Base-by-base conservation (phyloP, 116 monocot genomes). In the Papilionanthe hybrid region DNA sequence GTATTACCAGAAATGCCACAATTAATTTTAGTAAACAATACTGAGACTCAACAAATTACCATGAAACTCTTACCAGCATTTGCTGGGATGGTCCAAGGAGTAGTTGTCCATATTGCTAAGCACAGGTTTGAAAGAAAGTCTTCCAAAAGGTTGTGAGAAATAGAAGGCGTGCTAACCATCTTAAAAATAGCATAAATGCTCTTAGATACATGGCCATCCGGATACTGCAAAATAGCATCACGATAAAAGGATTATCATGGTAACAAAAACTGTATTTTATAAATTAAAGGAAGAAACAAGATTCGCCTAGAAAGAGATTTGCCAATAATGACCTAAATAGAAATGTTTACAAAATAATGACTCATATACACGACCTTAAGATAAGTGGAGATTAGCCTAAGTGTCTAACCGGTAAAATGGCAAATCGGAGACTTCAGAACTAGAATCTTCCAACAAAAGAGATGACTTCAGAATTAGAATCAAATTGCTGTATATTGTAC, bases 31-130 rank as follows among this genome's bases (percentile, higher is more conserved):
- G 23, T 9, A 63, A 63, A 63, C 53, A 25, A 65, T 15, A 37
- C 2, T 69, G 10, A 69, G 69, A 1, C 2, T 69, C 69, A 69
- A 69, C 4, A 69, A 69, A 69, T 56, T 71, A 73, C 22, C 44
- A 73, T 73, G 25, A 69, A 72, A n/a, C 9, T n/a, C 77, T 91
- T 82, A 99, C 99, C 99, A 78, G 94, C 95, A 95, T 99, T 99
- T 78, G 95, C 99, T 58, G 99, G 99, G 41, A 99, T 99, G 48
- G 99, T 99, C 99, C 99, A 99, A 29, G 99, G 95, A 60, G 99
- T 99, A 75, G 95, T 95, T 65, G 99, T 99, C 99, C 99, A 99
- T 88, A 99, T 92, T 19, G 91, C 95, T 84, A 99, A 75, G 72
- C 75, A 93, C 63, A 99, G 65, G 81, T 95, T 57, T 60, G 99